These are phyloP conservation scores for Cladosporium sp. DNA, from an alignment of 2,329 filamentous ascomycete genomes.

Conservation along the genomic window DNA sequence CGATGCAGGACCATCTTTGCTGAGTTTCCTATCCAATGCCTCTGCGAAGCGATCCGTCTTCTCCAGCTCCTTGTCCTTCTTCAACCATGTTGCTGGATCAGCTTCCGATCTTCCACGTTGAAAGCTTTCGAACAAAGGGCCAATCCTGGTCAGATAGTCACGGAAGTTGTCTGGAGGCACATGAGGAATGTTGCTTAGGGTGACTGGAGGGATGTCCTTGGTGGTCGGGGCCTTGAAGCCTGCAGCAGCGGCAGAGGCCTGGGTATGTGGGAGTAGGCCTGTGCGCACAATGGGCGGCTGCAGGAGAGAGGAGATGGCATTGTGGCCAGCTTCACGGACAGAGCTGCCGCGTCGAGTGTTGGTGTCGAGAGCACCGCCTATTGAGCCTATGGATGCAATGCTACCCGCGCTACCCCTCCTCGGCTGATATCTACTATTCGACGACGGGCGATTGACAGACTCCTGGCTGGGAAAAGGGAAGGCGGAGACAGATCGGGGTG, in stretches of 20 bases:
- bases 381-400: conserved; percentile 70
- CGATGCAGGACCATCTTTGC: conserved; percentile 36
- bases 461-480: conserved; percentile 63
- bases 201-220: conserved; percentile 89
- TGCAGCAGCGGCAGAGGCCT: conserved; percentile 65
- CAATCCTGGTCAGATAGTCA: conserved; percentile 81
- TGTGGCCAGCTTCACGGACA: conserved; percentile 74
- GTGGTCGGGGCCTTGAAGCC: conserved; percentile 71
- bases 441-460: conserved; percentile 46
- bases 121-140: conserved; percentile 83
- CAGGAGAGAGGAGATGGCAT: conserved; percentile 93
- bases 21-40: conserved; percentile 45
- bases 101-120: conserved; percentile 77
- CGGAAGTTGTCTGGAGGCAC: conserved; percentile 79
- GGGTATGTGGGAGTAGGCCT: conserved; percentile 76
- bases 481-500: conserved; percentile 39
- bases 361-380: conserved; percentile 79
- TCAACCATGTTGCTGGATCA: conserved; percentile 55
- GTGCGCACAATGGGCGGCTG: conserved; percentile 88
- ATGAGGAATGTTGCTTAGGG: conserved; percentile 81
- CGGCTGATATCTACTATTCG: conserved; percentile 51
- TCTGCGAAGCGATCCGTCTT: conserved; percentile 53
- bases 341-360: conserved; percentile 58
- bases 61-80: conserved; percentile 45
- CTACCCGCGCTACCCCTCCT: conserved; percentile 82